Evolutionary conservation across 2,329 filamentous ascomycete species (phyloP).

Genomic region (Dichotomopilus funicola): DNA sequence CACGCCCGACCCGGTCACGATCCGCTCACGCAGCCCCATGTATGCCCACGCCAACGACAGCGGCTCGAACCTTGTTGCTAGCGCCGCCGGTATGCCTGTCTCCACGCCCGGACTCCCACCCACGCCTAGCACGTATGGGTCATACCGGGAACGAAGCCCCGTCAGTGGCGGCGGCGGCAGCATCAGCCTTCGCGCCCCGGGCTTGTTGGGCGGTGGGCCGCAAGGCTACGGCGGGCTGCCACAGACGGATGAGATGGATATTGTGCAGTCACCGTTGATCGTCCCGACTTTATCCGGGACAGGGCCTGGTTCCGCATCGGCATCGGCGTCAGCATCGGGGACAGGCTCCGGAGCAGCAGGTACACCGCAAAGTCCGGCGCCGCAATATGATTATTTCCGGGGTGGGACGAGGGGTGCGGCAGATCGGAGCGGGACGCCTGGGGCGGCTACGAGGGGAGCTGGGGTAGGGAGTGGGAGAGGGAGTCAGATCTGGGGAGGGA

Average conservation of each 20-base stretch:
- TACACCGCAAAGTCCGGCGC: conserved; percentile 33
- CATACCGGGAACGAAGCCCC: conserved; percentile 6
- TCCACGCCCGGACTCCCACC: conserved; percentile 25
- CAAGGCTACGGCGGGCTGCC: conserved; percentile 54
- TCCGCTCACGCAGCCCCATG: conserved; percentile 38
- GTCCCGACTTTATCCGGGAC: conserved; percentile 1
- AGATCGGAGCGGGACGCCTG: conserved; percentile 3
- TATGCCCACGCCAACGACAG: conserved; percentile 46
- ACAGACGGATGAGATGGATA: conserved; percentile 41
- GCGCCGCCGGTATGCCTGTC: conserved; percentile 47
- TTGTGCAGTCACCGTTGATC: conserved; percentile 25
- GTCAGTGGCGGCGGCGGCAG: conserved; percentile 18
- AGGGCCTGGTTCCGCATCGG: conserved; percentile 3
- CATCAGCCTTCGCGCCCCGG: conserved; percentile 35
- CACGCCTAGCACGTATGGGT: conserved; percentile 15
- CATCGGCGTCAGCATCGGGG: not conserved
- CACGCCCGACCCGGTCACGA: conserved; percentile 3
- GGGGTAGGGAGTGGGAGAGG: conserved; percentile 2
- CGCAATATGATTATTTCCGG: conserved; percentile 53
- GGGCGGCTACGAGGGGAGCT: conserved; percentile 11
- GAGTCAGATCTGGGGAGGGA: conserved; percentile 19
- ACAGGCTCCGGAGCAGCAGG: not conserved
- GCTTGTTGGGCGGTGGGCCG: conserved; percentile 52
- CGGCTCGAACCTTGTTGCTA: conserved; percentile 44
- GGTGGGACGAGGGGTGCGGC: conserved; percentile 22